Conservation (phyloP, 164 flowering plant species). For the Annona squamosa region DNA sequence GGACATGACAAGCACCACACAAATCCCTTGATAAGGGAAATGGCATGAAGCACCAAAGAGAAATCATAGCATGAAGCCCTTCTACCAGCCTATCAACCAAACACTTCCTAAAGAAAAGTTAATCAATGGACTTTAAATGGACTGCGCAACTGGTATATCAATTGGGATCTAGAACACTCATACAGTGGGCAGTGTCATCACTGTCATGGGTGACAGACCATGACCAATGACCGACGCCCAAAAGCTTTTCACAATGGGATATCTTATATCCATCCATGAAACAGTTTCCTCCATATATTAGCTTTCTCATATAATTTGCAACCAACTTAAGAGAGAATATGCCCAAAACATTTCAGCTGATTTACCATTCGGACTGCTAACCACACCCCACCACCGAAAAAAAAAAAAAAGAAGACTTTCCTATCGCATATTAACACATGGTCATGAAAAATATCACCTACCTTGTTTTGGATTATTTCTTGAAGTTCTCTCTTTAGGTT, state of each 20-base stretch:
- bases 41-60: background rate
- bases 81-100: background rate
- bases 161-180: background rate
- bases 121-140: background rate
- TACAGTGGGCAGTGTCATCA: too few species aligned
- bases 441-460: constrained; percentile 14
- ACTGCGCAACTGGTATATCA: background rate
- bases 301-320: too few species aligned
- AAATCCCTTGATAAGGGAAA: too few species aligned
- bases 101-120: background rate
- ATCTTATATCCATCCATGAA: too few species aligned
- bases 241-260: too few species aligned
- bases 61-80: background rate
- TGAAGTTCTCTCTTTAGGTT: constrained; percentile 63
- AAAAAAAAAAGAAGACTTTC: background rate
- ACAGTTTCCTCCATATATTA: too few species aligned
- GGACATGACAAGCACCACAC: background rate
- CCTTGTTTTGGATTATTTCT: constrained; percentile 67
- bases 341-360: too few species aligned
- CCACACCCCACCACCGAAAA: too few species aligned
- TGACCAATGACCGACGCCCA: too few species aligned
- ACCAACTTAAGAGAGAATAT: too few species aligned
- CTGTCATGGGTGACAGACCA: too few species aligned
- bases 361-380: too few species aligned
- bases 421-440: background rate